phyloP scores from a whole-genome alignment of 331 rosid genomes.

The Prunus yedoensis region DNA sequence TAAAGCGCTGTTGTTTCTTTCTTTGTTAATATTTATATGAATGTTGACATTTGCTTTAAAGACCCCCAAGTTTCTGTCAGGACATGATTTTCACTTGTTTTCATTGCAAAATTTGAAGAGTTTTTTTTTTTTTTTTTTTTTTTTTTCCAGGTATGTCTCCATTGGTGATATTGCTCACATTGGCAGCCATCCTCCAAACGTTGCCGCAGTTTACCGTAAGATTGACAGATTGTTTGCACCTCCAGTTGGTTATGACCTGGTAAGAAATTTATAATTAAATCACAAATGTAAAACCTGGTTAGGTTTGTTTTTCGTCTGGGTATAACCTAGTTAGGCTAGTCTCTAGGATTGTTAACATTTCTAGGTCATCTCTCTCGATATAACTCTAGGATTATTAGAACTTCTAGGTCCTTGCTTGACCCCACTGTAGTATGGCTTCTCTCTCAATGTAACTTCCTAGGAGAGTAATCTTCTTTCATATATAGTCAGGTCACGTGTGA shows the following conservation, averaged over 20 bases:
- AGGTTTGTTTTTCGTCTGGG: no score
- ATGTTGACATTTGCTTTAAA: background rate
- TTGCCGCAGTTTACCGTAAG: slow-evolving; percentile 85
- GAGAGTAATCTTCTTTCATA: background rate
- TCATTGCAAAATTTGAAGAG: background rate
- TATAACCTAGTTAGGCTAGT: background rate
- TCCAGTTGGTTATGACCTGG: slow-evolving; percentile 94
- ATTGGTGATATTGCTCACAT: slow-evolving; percentile 89
- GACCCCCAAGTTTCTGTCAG: background rate
- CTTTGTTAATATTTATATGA: background rate
- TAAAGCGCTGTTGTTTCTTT: background rate
- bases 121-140: background rate
- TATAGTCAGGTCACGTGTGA: background rate
- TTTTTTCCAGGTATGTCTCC: slow-evolving; percentile 53
- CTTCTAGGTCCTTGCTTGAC: background rate
- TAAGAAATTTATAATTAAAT: slow-evolving; percentile 34
- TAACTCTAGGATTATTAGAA: background rate
- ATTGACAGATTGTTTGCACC: slow-evolving; percentile 61
- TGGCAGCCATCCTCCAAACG: slow-evolving; percentile 90
- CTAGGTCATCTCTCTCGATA: background rate
- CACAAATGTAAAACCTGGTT: no score
- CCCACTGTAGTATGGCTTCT: background rate
- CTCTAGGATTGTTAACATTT: background rate
- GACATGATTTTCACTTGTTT: background rate
- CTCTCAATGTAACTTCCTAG: background rate